phyloP scores from a whole-genome alignment of 2,329 filamentous ascomycete genomes.

The Beauveria varroae region DNA sequence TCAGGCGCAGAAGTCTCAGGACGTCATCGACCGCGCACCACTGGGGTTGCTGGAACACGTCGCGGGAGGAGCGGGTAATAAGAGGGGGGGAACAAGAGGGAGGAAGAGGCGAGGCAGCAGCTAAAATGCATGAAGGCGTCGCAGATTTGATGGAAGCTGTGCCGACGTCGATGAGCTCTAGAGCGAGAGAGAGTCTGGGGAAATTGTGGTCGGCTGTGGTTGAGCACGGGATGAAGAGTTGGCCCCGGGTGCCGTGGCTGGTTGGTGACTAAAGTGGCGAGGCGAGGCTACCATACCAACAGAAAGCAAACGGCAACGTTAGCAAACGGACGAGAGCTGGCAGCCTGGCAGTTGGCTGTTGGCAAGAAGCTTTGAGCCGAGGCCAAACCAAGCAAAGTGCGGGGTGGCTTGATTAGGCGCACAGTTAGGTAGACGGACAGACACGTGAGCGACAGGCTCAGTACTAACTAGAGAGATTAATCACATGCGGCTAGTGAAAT shows the following conservation, averaged over 20 bases:
- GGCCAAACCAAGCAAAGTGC: background rate
- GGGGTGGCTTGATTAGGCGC: background rate
- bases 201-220: background rate
- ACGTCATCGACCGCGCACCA: constrained; percentile 11
- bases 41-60: background rate
- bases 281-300: background rate
- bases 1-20: constrained; percentile 10
- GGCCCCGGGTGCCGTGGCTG: constrained; percentile 6
- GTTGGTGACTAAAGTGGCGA: background rate
- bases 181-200: constrained; percentile 4
- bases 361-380: background rate
- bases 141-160: background rate
- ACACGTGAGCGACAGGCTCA: background rate
- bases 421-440: background rate
- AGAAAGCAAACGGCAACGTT: background rate
- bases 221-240: constrained; percentile 5
- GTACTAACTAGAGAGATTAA: background rate
- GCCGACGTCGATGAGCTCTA: background rate
- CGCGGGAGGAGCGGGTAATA: background rate
- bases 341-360: background rate
- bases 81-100: background rate
- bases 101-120: background rate
- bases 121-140: constrained; percentile 5
- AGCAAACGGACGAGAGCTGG: background rate
- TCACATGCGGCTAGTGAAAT: too few relatives aligned